Evolutionary conservation across 164 flowering plant species (phyloP).

Genomic region (Euptelea pleiosperma): DNA sequence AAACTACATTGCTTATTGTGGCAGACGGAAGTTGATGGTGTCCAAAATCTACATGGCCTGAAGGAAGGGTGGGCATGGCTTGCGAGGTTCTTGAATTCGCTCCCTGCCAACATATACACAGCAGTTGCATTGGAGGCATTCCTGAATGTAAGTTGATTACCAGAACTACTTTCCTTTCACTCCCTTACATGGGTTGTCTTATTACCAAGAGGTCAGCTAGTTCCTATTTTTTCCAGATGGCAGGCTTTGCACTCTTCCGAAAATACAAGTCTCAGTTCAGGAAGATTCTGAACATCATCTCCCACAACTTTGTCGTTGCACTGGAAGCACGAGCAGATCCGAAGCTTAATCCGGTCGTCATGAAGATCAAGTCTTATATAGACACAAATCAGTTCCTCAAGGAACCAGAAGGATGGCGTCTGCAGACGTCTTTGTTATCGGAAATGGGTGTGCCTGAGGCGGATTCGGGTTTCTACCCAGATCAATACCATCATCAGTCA

Average conservation of each 20-base stretch:
- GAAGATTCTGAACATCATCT: conserved; percentile 56
- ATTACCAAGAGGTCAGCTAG: neutral
- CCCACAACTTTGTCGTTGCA: conserved; percentile 41
- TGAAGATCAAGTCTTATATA: conserved; percentile 47
- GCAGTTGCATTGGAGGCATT: conserved; percentile 72
- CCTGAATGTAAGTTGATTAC: conserved; percentile 48
- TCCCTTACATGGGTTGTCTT: too few relatives aligned
- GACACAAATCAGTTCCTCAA: conserved; percentile 45
- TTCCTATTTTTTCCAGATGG: conserved; percentile 49
- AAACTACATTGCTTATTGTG: conserved; percentile 10
- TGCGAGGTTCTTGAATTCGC: conserved; percentile 70
- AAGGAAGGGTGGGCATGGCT: conserved; percentile 95
- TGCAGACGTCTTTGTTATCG: conserved; percentile 37
- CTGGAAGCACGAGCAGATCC: conserved; percentile 40
- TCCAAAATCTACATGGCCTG: conserved; percentile 66
- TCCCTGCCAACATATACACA: conserved; percentile 65
- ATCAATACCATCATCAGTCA: conserved; percentile 10
- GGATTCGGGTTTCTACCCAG: conserved; percentile 17
- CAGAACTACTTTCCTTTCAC: neutral
- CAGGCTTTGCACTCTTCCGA: conserved; percentile 64
- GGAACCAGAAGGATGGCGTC: conserved; percentile 71
- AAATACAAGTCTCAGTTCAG: conserved; percentile 67
- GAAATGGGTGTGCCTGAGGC: conserved; percentile 18
- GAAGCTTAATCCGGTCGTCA: conserved; percentile 29
- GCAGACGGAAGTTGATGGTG: conserved; percentile 69